Percentiles rank a stretch among this genome's conserved stretches.
These are phyloP conservation scores for Solanum sparsipilum DNA, from an alignment of 257 asterid genomes.

Conservation along the genomic window DNA sequence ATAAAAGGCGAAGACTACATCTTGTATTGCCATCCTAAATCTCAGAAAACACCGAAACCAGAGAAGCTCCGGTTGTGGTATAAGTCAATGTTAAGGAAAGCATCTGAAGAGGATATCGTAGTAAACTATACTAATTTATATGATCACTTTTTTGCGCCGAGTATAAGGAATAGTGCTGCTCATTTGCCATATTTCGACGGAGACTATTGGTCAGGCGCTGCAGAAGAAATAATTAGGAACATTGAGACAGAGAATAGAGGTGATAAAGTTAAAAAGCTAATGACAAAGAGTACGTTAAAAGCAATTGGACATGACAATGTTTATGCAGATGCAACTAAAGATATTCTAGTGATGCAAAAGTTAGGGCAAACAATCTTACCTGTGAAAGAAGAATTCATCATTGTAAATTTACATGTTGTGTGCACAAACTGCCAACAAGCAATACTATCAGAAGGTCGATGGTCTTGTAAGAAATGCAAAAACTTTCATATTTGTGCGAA, in stretches of 20 bases:
- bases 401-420: conserved; percentile 40
- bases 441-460: conserved; percentile 34
- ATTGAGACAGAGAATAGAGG: conserved; percentile 24
- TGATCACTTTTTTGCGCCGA: conserved; percentile 40
- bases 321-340: conserved; percentile 35
- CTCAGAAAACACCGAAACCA: conserved; percentile 52
- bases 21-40: conserved; percentile 61
- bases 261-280: conserved; percentile 17
- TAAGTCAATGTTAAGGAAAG: conserved; percentile 38
- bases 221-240: conserved; percentile 28
- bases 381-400: conserved; percentile 44
- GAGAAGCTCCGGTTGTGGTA: conserved; percentile 59
- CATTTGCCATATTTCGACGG: conserved; percentile 72
- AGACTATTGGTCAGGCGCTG: conserved; percentile 55
- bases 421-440: conserved; percentile 47
- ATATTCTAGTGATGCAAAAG: conserved; percentile 56
- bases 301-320: conserved; percentile 42
- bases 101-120: conserved; percentile 42
- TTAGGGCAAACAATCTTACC: conserved; percentile 40
- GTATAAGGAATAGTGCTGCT: conserved; percentile 37
- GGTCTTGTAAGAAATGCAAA: conserved; percentile 55
- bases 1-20: conserved; percentile 61
- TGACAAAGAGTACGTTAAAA: conserved; percentile 37
- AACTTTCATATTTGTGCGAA: conserved; percentile 39
- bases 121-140: conserved; percentile 39